Percentiles rank a stretch among this genome's conserved stretches.
phyloP scores from a whole-genome alignment of 139 green algal species.

The Tetratostichococcus sp. region DNA sequence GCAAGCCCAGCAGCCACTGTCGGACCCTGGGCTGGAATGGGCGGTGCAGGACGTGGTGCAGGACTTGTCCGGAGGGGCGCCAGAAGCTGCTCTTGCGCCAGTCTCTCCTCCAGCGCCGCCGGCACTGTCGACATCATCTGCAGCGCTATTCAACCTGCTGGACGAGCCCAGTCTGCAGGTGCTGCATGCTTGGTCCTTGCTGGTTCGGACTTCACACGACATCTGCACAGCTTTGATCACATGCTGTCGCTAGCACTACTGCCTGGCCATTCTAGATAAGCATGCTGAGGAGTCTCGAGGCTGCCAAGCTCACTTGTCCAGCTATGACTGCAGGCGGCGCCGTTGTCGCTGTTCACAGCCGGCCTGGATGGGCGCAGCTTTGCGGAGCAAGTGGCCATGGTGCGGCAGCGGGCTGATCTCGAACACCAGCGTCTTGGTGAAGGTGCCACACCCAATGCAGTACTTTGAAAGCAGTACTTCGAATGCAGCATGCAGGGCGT shows the following conservation, averaged over 20 bases:
- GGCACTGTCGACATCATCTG: too few species aligned
- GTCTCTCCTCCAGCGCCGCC: too few species aligned
- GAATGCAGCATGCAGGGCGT: too few species aligned
- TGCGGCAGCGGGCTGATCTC: neutral
- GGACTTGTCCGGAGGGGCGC: too few species aligned
- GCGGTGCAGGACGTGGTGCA: neutral
- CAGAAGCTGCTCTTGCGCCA: too few species aligned
- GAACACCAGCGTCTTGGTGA: neutral
- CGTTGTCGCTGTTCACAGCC: neutral
- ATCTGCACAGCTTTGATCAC: too few species aligned
- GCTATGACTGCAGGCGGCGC: neutral
- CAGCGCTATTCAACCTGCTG: neutral
- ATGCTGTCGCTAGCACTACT: too few species aligned
- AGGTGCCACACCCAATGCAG: neutral
- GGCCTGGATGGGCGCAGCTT: neutral
- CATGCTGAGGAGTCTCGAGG: too few species aligned
- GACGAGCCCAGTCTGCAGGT: neutral
- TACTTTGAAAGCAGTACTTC: too few species aligned
- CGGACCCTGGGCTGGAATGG: neutral
- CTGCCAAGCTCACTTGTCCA: neutral
- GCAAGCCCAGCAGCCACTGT: neutral
- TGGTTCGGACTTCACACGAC: too few species aligned
- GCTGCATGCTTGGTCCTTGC: too few species aligned
- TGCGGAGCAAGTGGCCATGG: neutral
- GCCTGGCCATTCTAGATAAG: too few species aligned